Evolutionary conservation across 345 rosid genomes (phyloP), one percentile per base, ranked within the genome.

Genomic region (Orychophragmus violaceus): DNA sequence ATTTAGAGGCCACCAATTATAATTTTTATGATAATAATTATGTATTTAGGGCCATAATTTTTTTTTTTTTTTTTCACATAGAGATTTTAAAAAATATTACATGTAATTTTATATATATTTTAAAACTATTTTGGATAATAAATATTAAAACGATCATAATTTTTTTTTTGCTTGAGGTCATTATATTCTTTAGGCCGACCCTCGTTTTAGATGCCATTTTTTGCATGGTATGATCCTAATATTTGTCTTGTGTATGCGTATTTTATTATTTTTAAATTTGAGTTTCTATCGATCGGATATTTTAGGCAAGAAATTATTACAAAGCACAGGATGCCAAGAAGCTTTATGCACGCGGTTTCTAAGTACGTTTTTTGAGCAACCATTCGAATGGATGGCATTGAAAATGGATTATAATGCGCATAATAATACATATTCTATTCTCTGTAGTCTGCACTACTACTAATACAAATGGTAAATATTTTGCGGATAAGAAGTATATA

Each of bases 291-390:
- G 14, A 52, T 16, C 3, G 23, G 14, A 70, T 61, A 53, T 24
- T 32, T 24, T 33, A 18, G 64, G 42, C 69, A 55, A 63, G 51
- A 53, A 27, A 42, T 11, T 22, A 62, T 11, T 35, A 13, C 50
- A 62, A 28, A 29, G 60, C 59, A 72, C 59, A 64, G 27, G 76
- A 72, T 72, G 66, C 76, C 46, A 21, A 37, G 18, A 48, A 57
- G 71, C 70, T 64, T 72, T 72, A 72, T 72, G 66, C 60, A 72
- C 76, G 66, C 76, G 76, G 70, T 72, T 72, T 68, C 45, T 37
- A 62, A 30, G 71, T 66, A 80, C 74, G 77, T 68, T 62, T n/a
- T 24, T 28, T 56, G 59, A 56, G 64, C 41, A 72, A 22, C 70
- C 76, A 69, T 78, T 76, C 54, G 21, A 58, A 72, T 64, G 71